These are phyloP conservation scores for Solanum etuberosum DNA, from an alignment of 257 asterid genomes.

Conservation along the genomic window DNA sequence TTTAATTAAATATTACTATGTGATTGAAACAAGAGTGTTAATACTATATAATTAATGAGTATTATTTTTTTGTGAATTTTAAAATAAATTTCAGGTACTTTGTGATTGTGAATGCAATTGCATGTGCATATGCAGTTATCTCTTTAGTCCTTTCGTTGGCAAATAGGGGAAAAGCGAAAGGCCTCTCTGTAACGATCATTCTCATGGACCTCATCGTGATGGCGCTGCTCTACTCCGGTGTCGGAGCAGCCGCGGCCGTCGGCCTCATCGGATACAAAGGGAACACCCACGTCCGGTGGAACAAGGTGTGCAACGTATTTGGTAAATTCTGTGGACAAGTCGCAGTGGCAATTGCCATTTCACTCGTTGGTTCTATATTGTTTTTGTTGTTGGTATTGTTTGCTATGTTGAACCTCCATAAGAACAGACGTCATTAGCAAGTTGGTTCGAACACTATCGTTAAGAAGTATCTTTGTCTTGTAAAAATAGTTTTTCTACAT, in stretches of 20 bases:
- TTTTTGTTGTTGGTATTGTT: constrained; percentile 38
- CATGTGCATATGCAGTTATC: constrained; percentile 41
- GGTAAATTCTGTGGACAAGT: constrained; percentile 36
- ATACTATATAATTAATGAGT: not conserved
- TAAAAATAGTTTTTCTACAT: not conserved
- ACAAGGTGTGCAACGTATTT: constrained; percentile 39
- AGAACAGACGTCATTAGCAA: constrained; percentile 5
- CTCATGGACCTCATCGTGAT: constrained; percentile 47
- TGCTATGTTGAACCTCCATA: constrained; percentile 26
- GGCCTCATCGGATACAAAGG: constrained; percentile 55
- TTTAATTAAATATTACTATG: not conserved
- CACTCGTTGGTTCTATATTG: constrained; percentile 17
- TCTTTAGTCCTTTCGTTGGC: constrained; percentile 29
- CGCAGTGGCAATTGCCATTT: constrained; percentile 29
- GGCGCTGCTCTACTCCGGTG: constrained; percentile 50
- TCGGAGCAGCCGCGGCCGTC: constrained; percentile 44
- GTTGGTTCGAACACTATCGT: not conserved
- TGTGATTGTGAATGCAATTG: constrained; percentile 48
- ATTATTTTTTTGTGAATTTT: not conserved
- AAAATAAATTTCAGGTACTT: constrained; percentile 29
- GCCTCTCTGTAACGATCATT: constrained; percentile 10
- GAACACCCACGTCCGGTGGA: constrained; percentile 55
- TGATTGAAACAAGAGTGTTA: not conserved
- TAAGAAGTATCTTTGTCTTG: too few relatives aligned
- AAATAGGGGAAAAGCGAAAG: constrained; percentile 17